phyloP scores from a whole-genome alignment of 2,329 filamentous ascomycete species.

The Epichloe gansuensis region DNA sequence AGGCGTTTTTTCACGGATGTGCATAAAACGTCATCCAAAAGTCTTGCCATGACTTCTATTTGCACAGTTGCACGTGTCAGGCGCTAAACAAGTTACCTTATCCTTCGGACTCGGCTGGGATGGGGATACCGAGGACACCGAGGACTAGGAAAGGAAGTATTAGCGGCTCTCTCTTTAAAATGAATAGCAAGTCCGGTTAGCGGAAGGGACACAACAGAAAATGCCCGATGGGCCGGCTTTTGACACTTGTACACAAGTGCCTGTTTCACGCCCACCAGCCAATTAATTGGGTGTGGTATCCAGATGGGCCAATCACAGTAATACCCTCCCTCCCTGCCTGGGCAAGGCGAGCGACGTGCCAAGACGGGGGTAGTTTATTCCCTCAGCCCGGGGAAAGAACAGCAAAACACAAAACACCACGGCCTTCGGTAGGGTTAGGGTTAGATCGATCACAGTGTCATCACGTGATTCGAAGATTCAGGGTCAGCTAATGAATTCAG shows the following conservation, averaged over 20 bases:
- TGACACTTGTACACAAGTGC: too few relatives aligned
- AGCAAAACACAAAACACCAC: neutral
- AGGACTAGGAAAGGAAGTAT: too few relatives aligned
- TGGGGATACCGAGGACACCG: neutral
- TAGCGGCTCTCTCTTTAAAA: neutral
- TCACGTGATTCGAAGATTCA: neutral
- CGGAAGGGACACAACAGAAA: neutral
- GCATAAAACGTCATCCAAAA: neutral
- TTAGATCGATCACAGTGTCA: neutral
- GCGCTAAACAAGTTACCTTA: constrained; percentile 3
- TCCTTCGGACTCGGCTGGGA: constrained; percentile 1
- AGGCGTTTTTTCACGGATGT: neutral
- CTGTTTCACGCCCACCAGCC: too few relatives aligned
- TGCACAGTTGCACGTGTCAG: constrained; percentile 2
- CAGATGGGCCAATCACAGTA: neutral
- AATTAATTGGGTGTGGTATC: too few relatives aligned
- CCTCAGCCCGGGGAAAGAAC: neutral
- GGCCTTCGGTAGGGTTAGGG: neutral
- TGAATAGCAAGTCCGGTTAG: neutral
- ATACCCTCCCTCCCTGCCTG: too few relatives aligned
- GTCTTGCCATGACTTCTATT: too few relatives aligned
- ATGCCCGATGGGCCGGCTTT: neutral
- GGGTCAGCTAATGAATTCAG: neutral
- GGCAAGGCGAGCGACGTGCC: neutral
- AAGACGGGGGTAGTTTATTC: neutral